A percentile compares a stretch with the other conserved stretches of the same genome.
phyloP scores from a whole-genome alignment of 345 rosid species.

The Aegle marmelos region DNA sequence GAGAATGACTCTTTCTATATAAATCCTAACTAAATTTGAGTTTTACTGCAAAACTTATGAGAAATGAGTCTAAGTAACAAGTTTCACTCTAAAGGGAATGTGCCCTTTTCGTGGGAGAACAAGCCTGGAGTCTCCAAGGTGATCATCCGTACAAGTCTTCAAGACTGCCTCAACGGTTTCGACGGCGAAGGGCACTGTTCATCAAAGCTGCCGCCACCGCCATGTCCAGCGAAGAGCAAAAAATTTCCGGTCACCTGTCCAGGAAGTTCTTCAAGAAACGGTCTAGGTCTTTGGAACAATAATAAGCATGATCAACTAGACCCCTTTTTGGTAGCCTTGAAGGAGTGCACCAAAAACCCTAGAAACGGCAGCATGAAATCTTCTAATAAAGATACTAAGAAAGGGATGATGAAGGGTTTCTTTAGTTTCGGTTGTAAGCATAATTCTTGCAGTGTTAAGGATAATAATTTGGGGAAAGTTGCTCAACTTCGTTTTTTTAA shows the following conservation, averaged over 20 bases:
- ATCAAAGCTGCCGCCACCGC: background rate
- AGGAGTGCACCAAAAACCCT: conserved; percentile 3
- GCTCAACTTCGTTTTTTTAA: background rate
- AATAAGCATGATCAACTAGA: background rate
- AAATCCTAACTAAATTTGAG: background rate
- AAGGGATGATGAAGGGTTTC: background rate
- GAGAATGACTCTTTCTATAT: too few relatives aligned
- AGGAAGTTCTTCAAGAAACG: background rate
- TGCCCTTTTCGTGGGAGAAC: conserved; percentile 18
- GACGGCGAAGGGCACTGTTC: background rate
- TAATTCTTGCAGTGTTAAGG: conserved; percentile 1
- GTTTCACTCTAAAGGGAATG: background rate
- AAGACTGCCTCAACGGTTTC: background rate
- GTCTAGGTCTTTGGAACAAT: background rate
- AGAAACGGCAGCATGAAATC: background rate
- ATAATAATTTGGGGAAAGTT: background rate
- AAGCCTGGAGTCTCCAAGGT: conserved; percentile 11
- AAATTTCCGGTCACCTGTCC: background rate
- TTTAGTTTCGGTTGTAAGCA: conserved; percentile 4
- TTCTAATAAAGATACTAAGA: too few relatives aligned
- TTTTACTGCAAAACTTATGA: background rate
- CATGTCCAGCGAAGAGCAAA: background rate
- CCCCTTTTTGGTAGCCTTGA: conserved; percentile 12
- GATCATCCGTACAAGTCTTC: background rate
- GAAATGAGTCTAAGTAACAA: background rate